phyloP scores from a whole-genome alignment of 192 early-diverging fungal species.

The Coemansia sp. region DNA sequence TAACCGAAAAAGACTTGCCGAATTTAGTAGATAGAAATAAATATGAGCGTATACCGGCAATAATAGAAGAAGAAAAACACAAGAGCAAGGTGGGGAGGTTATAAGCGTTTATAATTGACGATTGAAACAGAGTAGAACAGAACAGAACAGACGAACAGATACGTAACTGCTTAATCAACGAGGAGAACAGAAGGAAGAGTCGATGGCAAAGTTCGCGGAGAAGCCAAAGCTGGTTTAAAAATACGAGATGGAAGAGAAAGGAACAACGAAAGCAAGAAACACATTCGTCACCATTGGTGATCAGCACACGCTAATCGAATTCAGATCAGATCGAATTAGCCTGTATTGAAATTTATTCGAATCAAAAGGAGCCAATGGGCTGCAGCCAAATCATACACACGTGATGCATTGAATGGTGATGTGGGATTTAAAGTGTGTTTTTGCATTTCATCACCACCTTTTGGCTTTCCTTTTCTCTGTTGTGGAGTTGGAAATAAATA shows the following conservation, averaged over 20 bases:
- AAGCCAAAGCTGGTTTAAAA: neutral
- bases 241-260: neutral
- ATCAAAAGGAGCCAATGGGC: constrained; percentile 2
- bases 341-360: neutral
- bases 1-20: neutral
- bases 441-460: neutral
- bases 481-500: neutral
- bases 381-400: neutral
- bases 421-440: no score
- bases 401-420: neutral
- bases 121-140: neutral
- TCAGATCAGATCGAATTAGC: neutral
- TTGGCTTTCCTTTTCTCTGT: neutral
- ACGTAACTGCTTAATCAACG: neutral
- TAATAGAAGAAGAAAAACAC: neutral
- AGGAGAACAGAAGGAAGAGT: neutral
- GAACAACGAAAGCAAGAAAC: neutral
- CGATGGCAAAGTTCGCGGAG: neutral
- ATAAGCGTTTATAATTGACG: neutral
- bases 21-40: neutral
- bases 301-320: neutral
- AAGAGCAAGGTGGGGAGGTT: neutral
- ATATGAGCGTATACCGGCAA: no score
- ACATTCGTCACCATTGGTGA: constrained; percentile 5
- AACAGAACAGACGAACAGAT: neutral